A percentile compares a stretch with the other conserved stretches of the same genome.
These are phyloP conservation scores for Cardamine occulta DNA, from an alignment of 345 rosid species.

Conservation along the genomic window DNA sequence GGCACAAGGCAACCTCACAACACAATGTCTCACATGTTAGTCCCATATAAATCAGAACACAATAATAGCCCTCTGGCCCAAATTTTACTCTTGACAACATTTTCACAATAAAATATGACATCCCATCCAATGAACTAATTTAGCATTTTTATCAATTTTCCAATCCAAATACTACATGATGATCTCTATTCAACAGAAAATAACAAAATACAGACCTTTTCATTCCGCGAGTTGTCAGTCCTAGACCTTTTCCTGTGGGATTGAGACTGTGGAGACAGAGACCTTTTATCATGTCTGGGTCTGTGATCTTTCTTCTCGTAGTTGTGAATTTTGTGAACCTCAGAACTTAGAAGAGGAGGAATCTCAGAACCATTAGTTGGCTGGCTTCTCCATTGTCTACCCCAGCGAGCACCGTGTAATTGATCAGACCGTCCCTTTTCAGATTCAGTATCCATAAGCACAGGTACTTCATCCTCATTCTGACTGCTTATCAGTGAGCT, in stretches of 20 bases:
- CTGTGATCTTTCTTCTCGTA: conserved; percentile 53
- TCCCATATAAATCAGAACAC: conserved; percentile 10
- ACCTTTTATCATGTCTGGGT: conserved; percentile 50
- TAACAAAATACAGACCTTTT: conserved; percentile 57
- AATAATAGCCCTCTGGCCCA: conserved; percentile 15
- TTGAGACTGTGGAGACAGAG: conserved; percentile 56
- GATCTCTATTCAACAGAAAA: background rate
- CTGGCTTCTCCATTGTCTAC: conserved; percentile 74
- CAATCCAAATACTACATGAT: background rate
- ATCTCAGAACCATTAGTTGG: conserved; percentile 55
- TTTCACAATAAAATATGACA: conserved; percentile 23
- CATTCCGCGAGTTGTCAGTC: conserved; percentile 53
- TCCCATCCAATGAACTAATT: conserved; percentile 26
- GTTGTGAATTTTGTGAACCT: conserved; percentile 47
- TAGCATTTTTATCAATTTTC: background rate
- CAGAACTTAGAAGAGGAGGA: conserved; percentile 71
- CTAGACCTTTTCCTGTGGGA: conserved; percentile 63
- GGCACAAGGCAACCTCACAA: conserved; percentile 9
- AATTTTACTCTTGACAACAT: conserved; percentile 4
- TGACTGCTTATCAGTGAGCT: conserved; percentile 43
- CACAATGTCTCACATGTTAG: conserved; percentile 3
- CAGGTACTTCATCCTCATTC: conserved; percentile 43
- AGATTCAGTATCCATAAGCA: conserved; percentile 50
- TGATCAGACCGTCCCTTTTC: conserved; percentile 54
- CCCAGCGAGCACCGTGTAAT: conserved; percentile 49